Base-by-base conservation (phyloP, 1,139 yeast genomes). In the Geotrichum fermentans region DNA sequence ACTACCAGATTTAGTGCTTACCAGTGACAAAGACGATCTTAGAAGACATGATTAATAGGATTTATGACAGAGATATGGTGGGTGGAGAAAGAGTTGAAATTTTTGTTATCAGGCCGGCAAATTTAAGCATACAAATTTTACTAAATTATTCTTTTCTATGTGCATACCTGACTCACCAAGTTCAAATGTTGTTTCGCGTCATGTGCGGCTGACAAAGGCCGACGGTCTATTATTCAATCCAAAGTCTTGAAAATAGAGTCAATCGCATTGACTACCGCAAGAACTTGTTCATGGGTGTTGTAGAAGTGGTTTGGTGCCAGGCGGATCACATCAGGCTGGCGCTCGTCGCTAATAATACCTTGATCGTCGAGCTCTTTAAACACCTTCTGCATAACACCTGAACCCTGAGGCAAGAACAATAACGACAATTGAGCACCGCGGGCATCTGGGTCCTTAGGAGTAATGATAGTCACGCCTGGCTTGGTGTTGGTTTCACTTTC, bases 351-450 rank as follows among this genome's bases (percentile, higher is more conserved):
- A 38, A 89, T 77, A 2, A 87, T 78, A 2, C 89, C 96, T 37
- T 69, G 64, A 2, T 66, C 56, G 34, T 72, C 69, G 53, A 89
- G 63, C 28, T 50, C 49, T 1, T 61, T 56, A 56, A 77, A 75
- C 3, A 87, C 82, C 33, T 64, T 62, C 50, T 78, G 83, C 97
- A 89, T 89, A 5, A 78, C 67, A 40, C 79, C 77, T 8, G 62
- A 60, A 47, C 58, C 72, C 7, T 59, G 72, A 0, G 86, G 86
- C 52, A 72, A 71, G 66, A 89, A 87, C 37, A 80, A 63, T 7
- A 90, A 57, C 8, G 96, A 86, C 34, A 90, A 70, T 65, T 90
- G 97, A 11, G 90, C 78, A 1, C 97, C 97, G 57, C 95, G 74
- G 58, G 78, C 76, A 1, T 62, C 58, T 6, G 75, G 71, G 45